phyloP scores from a whole-genome alignment of 305 asterid species.

The Vinca major region DNA sequence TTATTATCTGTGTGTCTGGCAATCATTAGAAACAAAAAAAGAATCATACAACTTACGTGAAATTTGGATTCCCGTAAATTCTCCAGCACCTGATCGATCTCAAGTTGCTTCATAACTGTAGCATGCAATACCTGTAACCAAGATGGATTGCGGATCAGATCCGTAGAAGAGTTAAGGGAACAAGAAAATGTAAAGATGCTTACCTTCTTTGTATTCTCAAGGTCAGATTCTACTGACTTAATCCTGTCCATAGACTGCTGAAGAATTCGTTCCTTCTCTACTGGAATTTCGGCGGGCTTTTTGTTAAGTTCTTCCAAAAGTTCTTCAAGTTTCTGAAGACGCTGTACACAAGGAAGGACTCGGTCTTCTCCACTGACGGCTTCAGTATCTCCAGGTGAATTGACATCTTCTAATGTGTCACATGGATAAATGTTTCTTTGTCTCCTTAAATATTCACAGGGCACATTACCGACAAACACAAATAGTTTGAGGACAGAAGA shows the following conservation, averaged over 20 bases:
- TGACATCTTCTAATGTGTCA: slow-evolving; percentile 21
- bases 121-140: slow-evolving; percentile 51
- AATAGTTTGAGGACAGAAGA: slow-evolving; percentile 33
- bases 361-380: slow-evolving; percentile 31
- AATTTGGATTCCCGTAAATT: slow-evolving; percentile 43
- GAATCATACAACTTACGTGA: slow-evolving; percentile 36
- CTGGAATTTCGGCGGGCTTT: slow-evolving; percentile 72
- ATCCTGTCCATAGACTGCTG: slow-evolving; percentile 80
- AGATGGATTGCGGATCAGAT: not conserved
- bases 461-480: slow-evolving; percentile 26
- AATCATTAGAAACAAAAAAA: not conserved
- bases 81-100: slow-evolving; percentile 63
- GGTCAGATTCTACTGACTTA: slow-evolving; percentile 72
- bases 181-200: slow-evolving; percentile 13
- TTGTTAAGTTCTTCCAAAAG: slow-evolving; percentile 63
- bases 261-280: slow-evolving; percentile 77
- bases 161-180: not conserved
- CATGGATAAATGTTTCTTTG: slow-evolving; percentile 25
- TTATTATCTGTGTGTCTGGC: too few species aligned
- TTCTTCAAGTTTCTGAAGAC: slow-evolving; percentile 66
- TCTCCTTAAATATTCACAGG: slow-evolving; percentile 46
- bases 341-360: slow-evolving; percentile 60
- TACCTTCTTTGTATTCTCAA: slow-evolving; percentile 88
- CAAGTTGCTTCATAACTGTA: slow-evolving; percentile 67
- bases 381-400: slow-evolving; percentile 22